Base-by-base conservation (phyloP, 495 filamentous ascomycete species). In the Penicillium paxilli region DNA sequence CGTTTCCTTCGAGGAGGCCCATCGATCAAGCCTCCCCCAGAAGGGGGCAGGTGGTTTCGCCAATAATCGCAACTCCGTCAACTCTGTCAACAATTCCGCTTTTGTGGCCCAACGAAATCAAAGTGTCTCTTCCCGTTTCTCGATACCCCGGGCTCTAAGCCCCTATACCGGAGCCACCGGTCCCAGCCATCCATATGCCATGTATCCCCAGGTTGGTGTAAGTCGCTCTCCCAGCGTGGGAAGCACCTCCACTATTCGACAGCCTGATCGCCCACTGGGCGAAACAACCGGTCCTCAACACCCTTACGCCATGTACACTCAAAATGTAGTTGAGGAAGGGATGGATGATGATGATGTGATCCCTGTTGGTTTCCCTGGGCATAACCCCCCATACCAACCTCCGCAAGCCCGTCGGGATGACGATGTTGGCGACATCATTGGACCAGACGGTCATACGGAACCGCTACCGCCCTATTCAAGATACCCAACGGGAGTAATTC, bases 361-460 rank as follows among this genome's bases (percentile, higher is more conserved):
- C 23, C 88, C 88, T 9, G 74, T 92, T 40, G 90, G 91, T 4
- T 96, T 95, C 61, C 84, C 84, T 19, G 87, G 88, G 2, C 70
- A 83, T 25, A 74, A 71, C 22, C 77, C 79, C 50, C 70, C 77
- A 23, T 94, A 90, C 62, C 87, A 87, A 54, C 77, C 89, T 54
- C 82, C 84, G 33, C 71, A 87, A 46, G 86, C 87, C 0, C 89
- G 89, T 1, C 89, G 92, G 23, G 89, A 90, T 55, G 91, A 95
- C 71, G 92, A 96, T 53, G 75, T 83, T 23, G 90, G 85, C 12
- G 91, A 92, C 70, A 82, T 96, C 7, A 84, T 96, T 55, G 91
- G 91, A n/a, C 89, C 89, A 0, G 88, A 93, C 60, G 92, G 92
- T 1, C 91, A 96, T 67, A 87, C 89, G 3, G 92, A 97, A 65